Evolutionary conservation across 768 basidiomycete genomes (phyloP).

Genomic region (Infundibulicybe gibba): DNA sequence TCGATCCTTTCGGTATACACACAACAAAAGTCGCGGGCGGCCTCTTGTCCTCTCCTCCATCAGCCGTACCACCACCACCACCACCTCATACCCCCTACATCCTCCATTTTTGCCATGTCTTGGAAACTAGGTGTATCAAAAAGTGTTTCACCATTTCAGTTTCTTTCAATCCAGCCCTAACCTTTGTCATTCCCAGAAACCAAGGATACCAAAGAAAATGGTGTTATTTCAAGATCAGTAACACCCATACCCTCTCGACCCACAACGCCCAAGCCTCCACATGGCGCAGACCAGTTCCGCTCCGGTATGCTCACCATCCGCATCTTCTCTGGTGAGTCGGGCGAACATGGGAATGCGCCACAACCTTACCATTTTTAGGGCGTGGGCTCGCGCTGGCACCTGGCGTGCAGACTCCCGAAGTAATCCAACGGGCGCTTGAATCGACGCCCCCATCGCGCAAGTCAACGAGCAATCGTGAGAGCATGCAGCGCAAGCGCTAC

Average conservation of each 20-base stretch:
- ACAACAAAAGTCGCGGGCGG: conserved; percentile 21
- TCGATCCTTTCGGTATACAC: conserved; percentile 5
- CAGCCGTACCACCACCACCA: conserved; percentile 4
- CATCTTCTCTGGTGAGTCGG: conserved; percentile 80
- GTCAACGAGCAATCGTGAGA: conserved; percentile 79
- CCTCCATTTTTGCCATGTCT: conserved; percentile 36
- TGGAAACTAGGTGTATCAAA: conserved; percentile 47
- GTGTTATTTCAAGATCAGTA: conserved; percentile 69
- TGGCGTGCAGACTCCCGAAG: conserved; percentile 75
- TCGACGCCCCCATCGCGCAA: conserved; percentile 49
- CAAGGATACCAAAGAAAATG: conserved; percentile 71
- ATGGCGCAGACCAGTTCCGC: conserved; percentile 63
- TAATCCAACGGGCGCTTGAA: conserved; percentile 80
- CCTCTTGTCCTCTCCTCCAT: conserved; percentile 19
- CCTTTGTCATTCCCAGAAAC: conserved; percentile 37
- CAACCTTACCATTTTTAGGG: conserved; percentile 33
- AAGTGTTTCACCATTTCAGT: conserved; percentile 25
- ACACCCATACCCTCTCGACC: conserved; percentile 82
- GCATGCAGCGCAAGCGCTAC: conserved; percentile 87
- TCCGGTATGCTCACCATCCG: conserved; percentile 93
- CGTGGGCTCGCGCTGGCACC: conserved; percentile 80
- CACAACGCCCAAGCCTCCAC: conserved; percentile 64
- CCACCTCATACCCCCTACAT: conserved; percentile 11
- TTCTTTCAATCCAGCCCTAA: background rate
- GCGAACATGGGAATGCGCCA: too few species aligned